Evolutionary conservation across 352 stramenopile genomes (phyloP).

Genomic region (Globisporangium middletonii): DNA sequence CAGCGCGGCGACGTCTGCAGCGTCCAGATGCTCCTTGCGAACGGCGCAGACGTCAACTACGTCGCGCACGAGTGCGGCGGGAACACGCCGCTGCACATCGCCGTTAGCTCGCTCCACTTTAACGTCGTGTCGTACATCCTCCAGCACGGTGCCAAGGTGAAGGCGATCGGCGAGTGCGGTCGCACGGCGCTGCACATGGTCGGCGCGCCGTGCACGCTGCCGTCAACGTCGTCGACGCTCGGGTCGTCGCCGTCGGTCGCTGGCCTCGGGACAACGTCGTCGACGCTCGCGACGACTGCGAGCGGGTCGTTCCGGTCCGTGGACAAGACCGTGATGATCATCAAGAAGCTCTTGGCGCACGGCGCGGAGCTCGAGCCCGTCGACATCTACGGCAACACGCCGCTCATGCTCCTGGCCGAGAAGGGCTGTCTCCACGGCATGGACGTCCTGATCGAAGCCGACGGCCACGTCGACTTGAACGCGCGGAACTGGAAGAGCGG

Average conservation of each 20-base stretch:
- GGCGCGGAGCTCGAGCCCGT: conserved; percentile 52
- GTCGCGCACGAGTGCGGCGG: conserved; percentile 73
- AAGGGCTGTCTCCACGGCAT: conserved; percentile 67
- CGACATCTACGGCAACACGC: conserved; percentile 82
- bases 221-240: conserved; percentile 30
- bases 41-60: conserved; percentile 86
- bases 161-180: conserved; percentile 58
- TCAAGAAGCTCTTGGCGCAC: conserved; percentile 79
- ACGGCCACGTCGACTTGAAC: conserved; percentile 66
- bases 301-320: conserved; percentile 28
- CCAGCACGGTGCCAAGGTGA: conserved; percentile 80
- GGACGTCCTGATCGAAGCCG: conserved; percentile 66
- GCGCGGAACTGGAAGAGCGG: conserved; percentile 77
- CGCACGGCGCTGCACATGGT: conserved; percentile 78
- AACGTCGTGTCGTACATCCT: conserved; percentile 86
- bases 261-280: neutral
- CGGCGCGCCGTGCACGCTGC: conserved; percentile 56
- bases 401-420: conserved; percentile 72
- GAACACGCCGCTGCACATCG: conserved; percentile 76
- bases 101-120: conserved; percentile 75
- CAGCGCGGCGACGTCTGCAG: conserved; percentile 78
- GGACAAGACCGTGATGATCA: conserved; percentile 70
- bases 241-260: neutral
- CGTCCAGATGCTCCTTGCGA: conserved; percentile 85
- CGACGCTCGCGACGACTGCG: conserved; percentile 13